phyloP scores from a whole-genome alignment of 371 early-diverging fungal genomes.

The Rhizopus delemar region DNA sequence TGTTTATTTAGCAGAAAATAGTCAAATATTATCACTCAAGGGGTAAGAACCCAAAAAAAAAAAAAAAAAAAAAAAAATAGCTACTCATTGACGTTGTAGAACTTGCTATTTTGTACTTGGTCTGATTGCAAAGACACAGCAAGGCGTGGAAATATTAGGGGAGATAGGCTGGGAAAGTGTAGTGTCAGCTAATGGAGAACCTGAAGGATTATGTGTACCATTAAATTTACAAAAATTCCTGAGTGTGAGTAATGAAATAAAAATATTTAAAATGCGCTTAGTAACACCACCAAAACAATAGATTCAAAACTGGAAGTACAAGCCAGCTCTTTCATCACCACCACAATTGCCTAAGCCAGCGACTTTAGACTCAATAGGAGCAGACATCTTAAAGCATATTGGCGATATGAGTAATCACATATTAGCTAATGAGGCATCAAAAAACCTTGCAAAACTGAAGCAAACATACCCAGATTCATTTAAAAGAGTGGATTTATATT shows the following conservation, averaged over 20 bases:
- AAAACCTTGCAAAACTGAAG: constrained; percentile 57
- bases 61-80: neutral
- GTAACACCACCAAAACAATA: constrained; percentile 17
- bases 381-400: constrained; percentile 71
- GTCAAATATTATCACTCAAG: constrained; percentile 71
- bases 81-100: neutral
- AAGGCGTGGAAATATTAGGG: constrained; percentile 72
- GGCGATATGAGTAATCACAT: constrained; percentile 88
- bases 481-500: constrained; percentile 56
- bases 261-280: neutral
- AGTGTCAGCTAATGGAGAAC: constrained; percentile 50
- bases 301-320: constrained; percentile 67
- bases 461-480: constrained; percentile 64
- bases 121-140: constrained; percentile 66
- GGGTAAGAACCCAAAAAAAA: constrained; percentile 56
- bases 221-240: constrained; percentile 60
- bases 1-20: constrained; percentile 65
- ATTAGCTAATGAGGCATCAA: constrained; percentile 77
- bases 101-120: constrained; percentile 81
- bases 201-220: constrained; percentile 72
- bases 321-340: constrained; percentile 48
- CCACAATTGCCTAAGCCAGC: constrained; percentile 46
- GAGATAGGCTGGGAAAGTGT: constrained; percentile 81
- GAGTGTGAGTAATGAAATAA: constrained; percentile 45
- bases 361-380: constrained; percentile 53